A percentile compares a stretch with the other conserved stretches of the same genome.
Conservation (phyloP, 176 grass and related monocot species). For the Coix lacrymajobi region DNA sequence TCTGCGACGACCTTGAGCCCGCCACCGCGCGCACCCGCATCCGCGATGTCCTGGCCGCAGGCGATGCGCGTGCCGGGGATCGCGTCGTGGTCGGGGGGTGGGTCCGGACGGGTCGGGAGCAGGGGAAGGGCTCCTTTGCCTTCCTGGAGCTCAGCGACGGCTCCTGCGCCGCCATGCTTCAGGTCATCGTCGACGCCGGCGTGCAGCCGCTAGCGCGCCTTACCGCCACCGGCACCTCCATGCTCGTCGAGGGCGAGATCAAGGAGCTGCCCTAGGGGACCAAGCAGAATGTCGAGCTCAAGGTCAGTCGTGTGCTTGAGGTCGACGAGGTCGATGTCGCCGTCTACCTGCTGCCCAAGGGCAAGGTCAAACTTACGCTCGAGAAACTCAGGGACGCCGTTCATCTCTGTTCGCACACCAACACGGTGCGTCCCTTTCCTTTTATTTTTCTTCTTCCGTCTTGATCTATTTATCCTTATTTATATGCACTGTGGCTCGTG, state of each 20-base stretch:
- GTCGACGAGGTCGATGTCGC: constrained; percentile 63
- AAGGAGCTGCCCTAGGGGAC: constrained; percentile 63
- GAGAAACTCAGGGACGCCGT: constrained; percentile 78
- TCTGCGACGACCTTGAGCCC: constrained; percentile 26
- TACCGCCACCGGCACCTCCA: constrained; percentile 69
- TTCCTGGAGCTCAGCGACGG: constrained; percentile 96
- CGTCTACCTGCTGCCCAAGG: constrained; percentile 83
- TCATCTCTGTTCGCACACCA: constrained; percentile 78
- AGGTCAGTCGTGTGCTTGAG: constrained; percentile 60
- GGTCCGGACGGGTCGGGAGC: constrained; percentile 69
- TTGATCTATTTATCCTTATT: background rate
- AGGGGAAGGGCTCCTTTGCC: constrained; percentile 60
- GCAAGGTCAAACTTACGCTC: constrained; percentile 62
- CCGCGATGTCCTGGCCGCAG: constrained; percentile 19
- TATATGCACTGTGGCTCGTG: too few relatives aligned
- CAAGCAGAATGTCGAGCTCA: constrained; percentile 76
- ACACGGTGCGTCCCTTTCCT: constrained; percentile 47
- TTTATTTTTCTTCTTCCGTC: too few relatives aligned
- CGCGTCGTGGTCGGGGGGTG: constrained; percentile 57
- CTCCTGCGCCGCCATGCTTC: constrained; percentile 68
- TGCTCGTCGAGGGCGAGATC: constrained; percentile 74
- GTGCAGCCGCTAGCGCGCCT: constrained; percentile 53
- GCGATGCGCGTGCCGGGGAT: constrained; percentile 23
- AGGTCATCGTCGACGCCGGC: constrained; percentile 59
- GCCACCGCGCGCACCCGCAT: constrained; percentile 21